These are phyloP conservation scores for Mycena venus DNA, from an alignment of 768 basidiomycete species.

Conservation along the genomic window DNA sequence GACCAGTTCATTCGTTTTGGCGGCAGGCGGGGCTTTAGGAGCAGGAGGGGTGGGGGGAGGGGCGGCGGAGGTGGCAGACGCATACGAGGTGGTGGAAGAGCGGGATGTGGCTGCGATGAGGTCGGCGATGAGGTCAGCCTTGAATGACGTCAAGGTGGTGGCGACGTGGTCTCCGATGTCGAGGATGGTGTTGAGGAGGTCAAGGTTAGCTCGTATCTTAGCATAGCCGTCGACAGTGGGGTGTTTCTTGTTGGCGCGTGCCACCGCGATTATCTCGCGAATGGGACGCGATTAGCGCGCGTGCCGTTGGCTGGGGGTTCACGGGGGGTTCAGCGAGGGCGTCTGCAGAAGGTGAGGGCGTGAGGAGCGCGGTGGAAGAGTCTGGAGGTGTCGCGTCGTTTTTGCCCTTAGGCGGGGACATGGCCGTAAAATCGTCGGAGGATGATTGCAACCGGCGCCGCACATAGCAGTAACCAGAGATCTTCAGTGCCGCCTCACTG, in stretches of 20 bases:
- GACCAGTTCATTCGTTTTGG: neutral
- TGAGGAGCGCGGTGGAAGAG: neutral
- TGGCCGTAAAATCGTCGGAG: too few relatives aligned
- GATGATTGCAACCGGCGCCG: too few relatives aligned
- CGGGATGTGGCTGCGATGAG: neutral
- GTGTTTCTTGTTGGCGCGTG: neutral
- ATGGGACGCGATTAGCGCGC: neutral
- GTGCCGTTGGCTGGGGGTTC: neutral
- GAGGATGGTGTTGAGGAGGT: neutral
- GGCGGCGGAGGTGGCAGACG: neutral
- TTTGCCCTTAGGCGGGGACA: too few relatives aligned
- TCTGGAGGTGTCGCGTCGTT: neutral
- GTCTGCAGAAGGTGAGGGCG: neutral
- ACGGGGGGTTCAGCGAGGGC: neutral
- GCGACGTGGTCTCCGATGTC: neutral
- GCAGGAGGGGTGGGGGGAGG: neutral
- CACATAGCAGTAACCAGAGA: too few relatives aligned
- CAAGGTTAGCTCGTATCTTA: neutral
- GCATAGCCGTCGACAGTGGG: neutral
- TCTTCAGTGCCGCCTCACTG: too few relatives aligned
- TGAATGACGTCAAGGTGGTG: neutral
- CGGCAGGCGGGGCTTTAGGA: neutral
- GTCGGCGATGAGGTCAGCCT: neutral
- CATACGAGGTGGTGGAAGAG: neutral
- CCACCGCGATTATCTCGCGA: neutral